Evolutionary conservation across 1,284 basidiomycete genomes (phyloP).

Genomic region (Melampsora larici-populina): DNA sequence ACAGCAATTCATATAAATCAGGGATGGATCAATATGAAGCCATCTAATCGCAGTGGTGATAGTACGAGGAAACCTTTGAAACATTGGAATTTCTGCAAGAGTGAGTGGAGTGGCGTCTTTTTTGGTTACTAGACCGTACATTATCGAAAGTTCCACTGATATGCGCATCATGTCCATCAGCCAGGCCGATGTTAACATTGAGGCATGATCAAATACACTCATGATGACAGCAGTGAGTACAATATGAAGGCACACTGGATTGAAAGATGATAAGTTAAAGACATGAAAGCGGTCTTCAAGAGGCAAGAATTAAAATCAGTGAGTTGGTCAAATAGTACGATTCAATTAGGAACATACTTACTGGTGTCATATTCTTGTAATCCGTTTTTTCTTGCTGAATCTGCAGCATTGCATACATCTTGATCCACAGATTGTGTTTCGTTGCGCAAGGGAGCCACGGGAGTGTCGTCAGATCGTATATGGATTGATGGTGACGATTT

Average conservation of each 20-base stretch:
- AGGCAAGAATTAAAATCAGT: background rate
- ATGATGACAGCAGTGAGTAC: too few species aligned
- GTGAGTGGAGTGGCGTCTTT: background rate
- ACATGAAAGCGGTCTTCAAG: conserved; percentile 7
- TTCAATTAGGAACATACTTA: too few species aligned
- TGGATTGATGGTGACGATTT: too few species aligned
- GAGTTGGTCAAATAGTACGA: too few species aligned
- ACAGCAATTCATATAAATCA: conserved; percentile 7
- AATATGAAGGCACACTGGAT: too few species aligned
- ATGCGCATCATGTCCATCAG: background rate
- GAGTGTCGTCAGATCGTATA: too few species aligned
- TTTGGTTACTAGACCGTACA: background rate
- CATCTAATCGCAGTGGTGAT: background rate
- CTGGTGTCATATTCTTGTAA: too few species aligned
- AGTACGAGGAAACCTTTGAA: background rate
- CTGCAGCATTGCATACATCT: too few species aligned
- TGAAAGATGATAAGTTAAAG: conserved; percentile 7
- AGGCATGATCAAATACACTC: too few species aligned
- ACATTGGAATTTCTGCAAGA: background rate
- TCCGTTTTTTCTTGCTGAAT: too few species aligned
- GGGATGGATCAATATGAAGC: background rate
- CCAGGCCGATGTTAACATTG: background rate
- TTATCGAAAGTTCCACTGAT: background rate
- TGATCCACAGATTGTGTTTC: too few species aligned
- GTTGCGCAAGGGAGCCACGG: too few species aligned